Evolutionary conservation across 2,329 filamentous ascomycete species (phyloP).

Genomic region (Cadophora sp.): DNA sequence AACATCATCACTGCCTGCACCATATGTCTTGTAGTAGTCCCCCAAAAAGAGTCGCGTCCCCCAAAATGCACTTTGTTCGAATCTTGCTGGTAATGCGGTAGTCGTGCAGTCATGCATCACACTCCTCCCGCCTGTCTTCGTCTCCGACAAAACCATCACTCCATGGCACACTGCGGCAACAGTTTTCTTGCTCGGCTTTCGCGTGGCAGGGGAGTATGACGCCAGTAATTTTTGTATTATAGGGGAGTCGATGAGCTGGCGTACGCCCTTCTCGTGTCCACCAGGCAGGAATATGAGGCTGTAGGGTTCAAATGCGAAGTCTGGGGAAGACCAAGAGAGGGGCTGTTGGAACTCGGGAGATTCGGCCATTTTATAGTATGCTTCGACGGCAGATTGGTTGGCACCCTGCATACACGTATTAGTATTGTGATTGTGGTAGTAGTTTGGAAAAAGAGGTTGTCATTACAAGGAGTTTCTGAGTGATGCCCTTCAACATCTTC

Average conservation of each 20-base stretch:
- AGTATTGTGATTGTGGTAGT: slow-evolving; percentile 55
- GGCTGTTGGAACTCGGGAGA: slow-evolving; percentile 52
- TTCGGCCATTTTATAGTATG: slow-evolving; percentile 52
- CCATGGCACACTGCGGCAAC: slow-evolving; percentile 60
- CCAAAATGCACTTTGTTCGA: slow-evolving; percentile 58
- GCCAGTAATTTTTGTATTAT: slow-evolving; percentile 52
- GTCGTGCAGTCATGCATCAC: slow-evolving; percentile 55
- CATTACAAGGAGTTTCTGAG: slow-evolving; percentile 56
- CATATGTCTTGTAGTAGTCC: slow-evolving; percentile 64
- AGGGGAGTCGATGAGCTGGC: slow-evolving; percentile 57
- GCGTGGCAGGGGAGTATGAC: slow-evolving; percentile 55
- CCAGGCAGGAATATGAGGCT: slow-evolving; percentile 58
- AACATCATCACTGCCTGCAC: slow-evolving; percentile 55
- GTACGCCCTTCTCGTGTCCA: slow-evolving; percentile 59
- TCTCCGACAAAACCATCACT: slow-evolving; percentile 56
- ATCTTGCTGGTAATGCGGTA: slow-evolving; percentile 55
- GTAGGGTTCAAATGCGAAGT: slow-evolving; percentile 53
- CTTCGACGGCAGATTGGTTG: slow-evolving; percentile 47
- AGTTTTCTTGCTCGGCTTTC: slow-evolving; percentile 51
- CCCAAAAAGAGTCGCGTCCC: slow-evolving; percentile 55
- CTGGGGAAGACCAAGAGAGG: slow-evolving; percentile 51
- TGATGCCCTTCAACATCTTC: slow-evolving; percentile 56
- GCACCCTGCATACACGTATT: slow-evolving; percentile 60
- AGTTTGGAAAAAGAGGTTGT: neutral
- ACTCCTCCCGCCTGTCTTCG: slow-evolving; percentile 52